A percentile compares a stretch with the other conserved stretches of the same genome.
phyloP scores from a whole-genome alignment of 2,329 filamentous ascomycete species.

The Pseudogymnoascus sp. region DNA sequence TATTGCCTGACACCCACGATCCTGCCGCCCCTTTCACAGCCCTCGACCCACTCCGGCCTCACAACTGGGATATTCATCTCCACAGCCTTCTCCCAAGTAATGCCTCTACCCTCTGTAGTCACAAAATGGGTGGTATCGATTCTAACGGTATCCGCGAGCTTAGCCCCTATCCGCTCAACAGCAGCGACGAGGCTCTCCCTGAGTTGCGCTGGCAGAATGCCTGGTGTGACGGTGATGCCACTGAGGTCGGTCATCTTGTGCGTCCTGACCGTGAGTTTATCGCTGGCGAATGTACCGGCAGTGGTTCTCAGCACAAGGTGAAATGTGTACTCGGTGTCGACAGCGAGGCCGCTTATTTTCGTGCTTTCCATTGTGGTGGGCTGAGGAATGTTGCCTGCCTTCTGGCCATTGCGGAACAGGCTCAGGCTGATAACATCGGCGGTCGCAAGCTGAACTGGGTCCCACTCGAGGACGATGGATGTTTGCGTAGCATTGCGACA shows the following conservation, averaged over 20 bases:
- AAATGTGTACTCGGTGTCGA: constrained; percentile 94
- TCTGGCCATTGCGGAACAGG: constrained; percentile 91
- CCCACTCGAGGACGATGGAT: constrained; percentile 97
- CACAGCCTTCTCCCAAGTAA: constrained; percentile 89
- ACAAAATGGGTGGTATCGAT: constrained; percentile 99
- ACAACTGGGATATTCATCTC: constrained; percentile 98
- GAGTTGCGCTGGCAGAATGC: constrained; percentile 65
- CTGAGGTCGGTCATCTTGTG: constrained; percentile 98
- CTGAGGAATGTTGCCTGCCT: constrained; percentile 88
- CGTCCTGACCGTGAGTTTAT: constrained; percentile 77
- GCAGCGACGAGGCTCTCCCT: constrained; percentile 66
- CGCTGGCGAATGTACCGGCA: constrained; percentile 76
- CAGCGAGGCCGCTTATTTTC: constrained; percentile 92
- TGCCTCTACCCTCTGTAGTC: constrained; percentile 83
- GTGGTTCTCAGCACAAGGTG: constrained; percentile 85
- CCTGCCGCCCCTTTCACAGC: constrained; percentile 86
- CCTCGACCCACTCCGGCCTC: constrained; percentile 91
- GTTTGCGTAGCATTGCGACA: constrained; percentile 97
- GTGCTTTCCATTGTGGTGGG: constrained; percentile 84
- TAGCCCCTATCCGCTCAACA: constrained; percentile 83
- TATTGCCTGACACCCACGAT: constrained; percentile 93
- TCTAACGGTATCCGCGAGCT: constrained; percentile 78
- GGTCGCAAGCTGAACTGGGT: constrained; percentile 85
- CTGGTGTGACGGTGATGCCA: constrained; percentile 89
- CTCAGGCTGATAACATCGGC: constrained; percentile 83